Conservation (phyloP, 2,329 filamentous ascomycete genomes). For the Colletotrichum gigasporum region DNA sequence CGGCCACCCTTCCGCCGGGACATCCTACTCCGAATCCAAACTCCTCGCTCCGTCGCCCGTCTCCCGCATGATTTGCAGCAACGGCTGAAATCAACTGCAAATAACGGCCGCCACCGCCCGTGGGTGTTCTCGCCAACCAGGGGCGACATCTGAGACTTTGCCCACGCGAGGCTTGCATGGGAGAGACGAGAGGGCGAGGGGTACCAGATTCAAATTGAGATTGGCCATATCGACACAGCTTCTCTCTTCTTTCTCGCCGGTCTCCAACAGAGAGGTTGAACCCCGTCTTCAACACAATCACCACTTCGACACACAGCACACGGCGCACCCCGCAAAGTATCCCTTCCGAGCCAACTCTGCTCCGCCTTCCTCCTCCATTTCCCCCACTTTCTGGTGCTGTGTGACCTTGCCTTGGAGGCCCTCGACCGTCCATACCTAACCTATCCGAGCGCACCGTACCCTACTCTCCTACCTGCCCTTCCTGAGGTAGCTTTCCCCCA, state of each 20-base stretch:
- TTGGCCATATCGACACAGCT: background rate
- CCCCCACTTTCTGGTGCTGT: constrained; percentile 43
- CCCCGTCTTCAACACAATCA: constrained; percentile 3
- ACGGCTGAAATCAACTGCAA: constrained; percentile 8
- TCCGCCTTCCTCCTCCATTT: constrained; percentile 30
- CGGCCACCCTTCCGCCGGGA: constrained; percentile 12
- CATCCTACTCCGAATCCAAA: constrained; percentile 23
- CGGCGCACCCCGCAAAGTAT: constrained; percentile 28
- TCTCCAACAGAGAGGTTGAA: constrained; percentile 1
- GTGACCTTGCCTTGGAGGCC: constrained; percentile 42
- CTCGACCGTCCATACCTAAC: constrained; percentile 33
- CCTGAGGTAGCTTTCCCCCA: constrained; percentile 34
- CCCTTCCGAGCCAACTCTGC: constrained; percentile 24
- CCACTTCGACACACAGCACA: constrained; percentile 18
- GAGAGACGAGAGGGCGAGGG: constrained; percentile 12
- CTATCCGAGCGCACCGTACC: constrained; percentile 32
- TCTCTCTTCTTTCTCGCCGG: background rate
- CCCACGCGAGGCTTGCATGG: constrained; percentile 12
- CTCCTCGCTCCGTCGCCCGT: constrained; percentile 14
- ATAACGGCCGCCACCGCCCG: background rate
- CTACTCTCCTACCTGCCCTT: constrained; percentile 32
- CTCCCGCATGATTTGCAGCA: constrained; percentile 16
- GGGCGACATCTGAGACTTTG: constrained; percentile 9
- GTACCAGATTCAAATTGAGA: no score
- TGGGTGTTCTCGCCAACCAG: background rate